Percentiles rank a stretch among this genome's conserved stretches.
Evolutionary conservation across 2,329 filamentous ascomycete species (phyloP).

Genomic region (Fusarium palustre): DNA sequence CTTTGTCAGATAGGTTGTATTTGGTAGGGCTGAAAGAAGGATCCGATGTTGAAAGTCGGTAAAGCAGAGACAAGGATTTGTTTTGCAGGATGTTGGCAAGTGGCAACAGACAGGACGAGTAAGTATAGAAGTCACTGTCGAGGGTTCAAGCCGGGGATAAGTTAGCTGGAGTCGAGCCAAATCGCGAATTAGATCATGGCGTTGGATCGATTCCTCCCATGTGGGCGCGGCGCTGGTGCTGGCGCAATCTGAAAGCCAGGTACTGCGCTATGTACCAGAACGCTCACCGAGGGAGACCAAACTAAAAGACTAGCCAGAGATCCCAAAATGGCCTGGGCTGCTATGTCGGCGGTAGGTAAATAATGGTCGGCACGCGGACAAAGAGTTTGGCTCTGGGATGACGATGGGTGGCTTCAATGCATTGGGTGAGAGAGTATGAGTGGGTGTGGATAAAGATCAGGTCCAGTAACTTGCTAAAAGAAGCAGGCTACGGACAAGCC

Average conservation of each 20-base stretch:
- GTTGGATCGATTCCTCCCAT: slow-evolving; percentile 42
- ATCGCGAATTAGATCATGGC: slow-evolving; percentile 47
- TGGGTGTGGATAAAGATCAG: slow-evolving; percentile 19
- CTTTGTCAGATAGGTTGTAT: not conserved
- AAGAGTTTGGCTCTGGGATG: slow-evolving; percentile 38
- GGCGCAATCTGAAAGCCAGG: slow-evolving; percentile 40
- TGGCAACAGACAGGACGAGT: slow-evolving; percentile 25
- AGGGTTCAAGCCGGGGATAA: slow-evolving; percentile 19
- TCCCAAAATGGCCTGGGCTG: slow-evolving; percentile 32
- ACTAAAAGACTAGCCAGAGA: slow-evolving; percentile 34
- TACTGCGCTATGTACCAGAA: slow-evolving; percentile 48
- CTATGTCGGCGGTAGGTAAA: slow-evolving; percentile 6
- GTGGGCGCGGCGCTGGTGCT: slow-evolving; percentile 36
- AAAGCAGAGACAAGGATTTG: slow-evolving; percentile 23
- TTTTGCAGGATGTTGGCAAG: slow-evolving; percentile 27
- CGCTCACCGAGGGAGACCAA: slow-evolving; percentile 48
- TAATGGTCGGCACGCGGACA: slow-evolving; percentile 19
- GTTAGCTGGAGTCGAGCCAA: slow-evolving; percentile 39
- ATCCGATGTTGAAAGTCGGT: slow-evolving; percentile 23
- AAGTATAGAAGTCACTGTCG: slow-evolving; percentile 19
- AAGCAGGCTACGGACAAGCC: slow-evolving; percentile 18
- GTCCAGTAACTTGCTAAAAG: slow-evolving; percentile 8
- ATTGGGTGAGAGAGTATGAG: slow-evolving; percentile 26
- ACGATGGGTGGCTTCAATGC: slow-evolving; percentile 10
- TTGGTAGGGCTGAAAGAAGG: slow-evolving; percentile 25